Base-by-base conservation (phyloP, 2,329 filamentous ascomycete species). In the Sphaerulina musiva region DNA sequence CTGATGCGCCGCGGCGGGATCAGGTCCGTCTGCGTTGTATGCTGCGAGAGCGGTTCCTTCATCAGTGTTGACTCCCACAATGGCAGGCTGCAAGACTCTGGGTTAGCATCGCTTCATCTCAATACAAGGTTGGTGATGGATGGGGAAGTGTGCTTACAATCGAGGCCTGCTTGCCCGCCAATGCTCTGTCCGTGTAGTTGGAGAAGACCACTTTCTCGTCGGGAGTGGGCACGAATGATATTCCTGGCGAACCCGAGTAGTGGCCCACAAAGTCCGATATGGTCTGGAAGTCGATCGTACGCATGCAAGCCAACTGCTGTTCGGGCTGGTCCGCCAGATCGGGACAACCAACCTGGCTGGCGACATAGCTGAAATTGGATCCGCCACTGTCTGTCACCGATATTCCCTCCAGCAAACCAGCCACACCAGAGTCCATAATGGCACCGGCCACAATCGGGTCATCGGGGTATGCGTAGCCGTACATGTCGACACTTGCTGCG, bases 401-500 rank as follows among this genome's bases (percentile, higher is more conserved):
- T 20, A 46, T n/a, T 17, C 11, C n/a, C 7, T n/a, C 23, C 14
- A 26, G 17, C 11, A 57, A 11, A 20, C 73, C 65, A 23, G 71
- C 65, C 7, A 66, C 72, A 8, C 70, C 72, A 1, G 70, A 73
- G 41, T 71, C 64, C 6, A 68, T 68, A 40, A 74, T 71, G 1
- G 72, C 47, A 6, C 70, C 72, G 6, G 54, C 60, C 6, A 73
- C 66, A 32, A 74, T 68, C 1, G 73, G 71, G 20, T 73, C 62
- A 1, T 68, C 55, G 0, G 56, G 51, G 53, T 69, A 74, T 2
- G 69, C 67, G 38, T 69, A 70, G 2, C 58, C 52, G 52, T 66
- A 71, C 52, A 65, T 65, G 48, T 68, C 66, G 6, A 66, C 57
- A 2, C 64, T 62, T 9, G 56, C 52, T 1, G 56, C 59, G 3